phyloP scores from a whole-genome alignment of 1,284 basidiomycete species.

The Erythrobasidium hasegawianum region DNA sequence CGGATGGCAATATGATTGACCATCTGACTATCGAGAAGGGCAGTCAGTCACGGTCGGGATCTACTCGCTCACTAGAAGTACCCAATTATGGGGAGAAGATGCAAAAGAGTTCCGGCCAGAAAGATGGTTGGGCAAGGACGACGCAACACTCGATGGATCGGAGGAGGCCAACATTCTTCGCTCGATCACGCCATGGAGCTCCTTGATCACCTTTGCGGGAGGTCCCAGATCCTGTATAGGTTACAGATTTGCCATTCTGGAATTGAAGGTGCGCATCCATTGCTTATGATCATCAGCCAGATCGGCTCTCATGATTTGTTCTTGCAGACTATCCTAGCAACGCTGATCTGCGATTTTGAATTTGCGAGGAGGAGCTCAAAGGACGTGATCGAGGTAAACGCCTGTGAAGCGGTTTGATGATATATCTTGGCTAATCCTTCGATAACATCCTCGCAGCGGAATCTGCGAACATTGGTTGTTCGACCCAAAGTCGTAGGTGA shows the following conservation, averaged over 20 bases:
- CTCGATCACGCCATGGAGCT: conserved; percentile 8
- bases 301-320: no score
- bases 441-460: no score
- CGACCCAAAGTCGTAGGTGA: no score
- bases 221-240: conserved; percentile 17
- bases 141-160: background rate
- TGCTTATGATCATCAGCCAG: no score
- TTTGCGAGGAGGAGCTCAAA: no score
- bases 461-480: no score
- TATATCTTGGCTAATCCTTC: no score
- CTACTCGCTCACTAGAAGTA: conserved; percentile 61
- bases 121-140: conserved; percentile 41
- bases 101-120: conserved; percentile 61
- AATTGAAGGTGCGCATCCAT: background rate
- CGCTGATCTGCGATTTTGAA: no score
- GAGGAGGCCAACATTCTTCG: background rate
- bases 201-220: conserved; percentile 24
- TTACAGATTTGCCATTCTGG: background rate
- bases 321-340: no score
- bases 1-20: conserved; percentile 47
- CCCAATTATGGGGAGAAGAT: conserved; percentile 65
- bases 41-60: conserved; percentile 63
- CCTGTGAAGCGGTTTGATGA: no score
- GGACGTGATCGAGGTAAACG: no score
- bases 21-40: conserved; percentile 54